Evolutionary conservation across 1,284 basidiomycete species (phyloP), one percentile per base, ranked within the genome.

Genomic region (Termitomyces sp.): DNA sequence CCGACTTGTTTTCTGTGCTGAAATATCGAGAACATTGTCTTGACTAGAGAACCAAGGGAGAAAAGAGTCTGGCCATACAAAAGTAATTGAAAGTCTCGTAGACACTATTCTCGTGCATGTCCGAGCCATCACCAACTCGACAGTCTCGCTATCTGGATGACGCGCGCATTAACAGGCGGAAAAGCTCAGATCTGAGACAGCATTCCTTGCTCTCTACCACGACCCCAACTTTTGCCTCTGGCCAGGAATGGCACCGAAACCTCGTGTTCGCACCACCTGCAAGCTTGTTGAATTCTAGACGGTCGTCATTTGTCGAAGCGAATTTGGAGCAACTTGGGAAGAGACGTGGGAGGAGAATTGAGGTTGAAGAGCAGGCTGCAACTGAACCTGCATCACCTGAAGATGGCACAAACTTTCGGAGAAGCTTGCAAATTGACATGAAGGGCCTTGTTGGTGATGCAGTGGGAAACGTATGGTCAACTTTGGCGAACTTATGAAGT

Each of bases 391-490:
- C 64, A 13, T 79, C 76, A 2, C 73, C 76, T 1, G 81, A 81
- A 50, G 78, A 78, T 57, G 78, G 76, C 4, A 75, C 77, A 9
- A 81, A 80, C 60, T 77, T 87, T 59, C 71, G 71, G 50, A 68
- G 74, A 43, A 80, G 74, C 54, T 62, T 87, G 49, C 77, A 85
- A 64, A 89, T 91, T 57, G 83, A 88, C 60, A 88, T 91, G 81
- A 86, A 86, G 63, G 75, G 74, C 21, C 72, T 88, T 30, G 82
- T 91, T 13, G 88, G 88, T 3, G 88, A 89, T 66, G 88, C 88
- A 31, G 85, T 91, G 2, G 87, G 88, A 8, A 91, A 91, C 66
- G 88, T 90, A 56, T 67, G n/a, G 85, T 74, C 16, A 24, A 24
- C 21, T 54, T 14, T 35, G 43, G 28, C 13, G 41, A 30, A 14